Evolutionary conservation across 345 rosid species (phyloP).

Genomic region (Linum lewisii): DNA sequence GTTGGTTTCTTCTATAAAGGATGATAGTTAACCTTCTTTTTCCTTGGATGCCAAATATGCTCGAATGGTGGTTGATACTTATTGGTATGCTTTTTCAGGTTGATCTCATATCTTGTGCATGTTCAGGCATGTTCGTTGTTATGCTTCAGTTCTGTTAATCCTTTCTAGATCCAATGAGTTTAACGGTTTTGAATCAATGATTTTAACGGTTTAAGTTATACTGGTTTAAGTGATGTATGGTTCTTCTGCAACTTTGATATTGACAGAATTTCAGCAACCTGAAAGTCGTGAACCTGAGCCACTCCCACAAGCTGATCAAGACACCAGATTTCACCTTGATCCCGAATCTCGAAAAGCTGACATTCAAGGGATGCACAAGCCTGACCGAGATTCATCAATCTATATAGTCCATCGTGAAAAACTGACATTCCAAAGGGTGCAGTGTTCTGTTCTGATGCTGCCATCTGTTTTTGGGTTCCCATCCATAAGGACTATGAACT

Average conservation of each 20-base stretch:
- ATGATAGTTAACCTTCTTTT: no score
- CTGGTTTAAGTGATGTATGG: no score
- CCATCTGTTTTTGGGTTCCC: background rate
- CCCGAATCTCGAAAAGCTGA: constrained; percentile 8
- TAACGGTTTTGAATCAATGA: background rate
- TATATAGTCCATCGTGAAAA: background rate
- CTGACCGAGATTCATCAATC: constrained; percentile 2
- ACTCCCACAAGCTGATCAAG: constrained; percentile 8
- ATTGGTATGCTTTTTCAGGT: no score
- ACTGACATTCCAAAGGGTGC: constrained; percentile 1
- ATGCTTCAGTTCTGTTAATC: no score
- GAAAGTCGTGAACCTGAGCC: constrained; percentile 5
- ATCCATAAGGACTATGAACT: background rate
- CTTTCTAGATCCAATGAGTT: no score
- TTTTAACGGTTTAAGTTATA: no score
- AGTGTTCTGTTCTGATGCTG: background rate
- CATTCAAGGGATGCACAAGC: constrained; percentile 2
- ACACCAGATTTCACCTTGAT: background rate
- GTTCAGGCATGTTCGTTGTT: no score
- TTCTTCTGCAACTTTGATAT: no score
- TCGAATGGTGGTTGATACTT: no score
- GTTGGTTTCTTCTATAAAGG: no score
- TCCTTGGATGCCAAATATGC: no score
- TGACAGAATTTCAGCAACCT: constrained; percentile 8
- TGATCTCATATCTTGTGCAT: no score